A percentile compares a stretch with the other conserved stretches of the same genome.
These are phyloP conservation scores for Rhododendron ferrugineum DNA, from an alignment of 148 eudicot genomes.

Conservation along the genomic window DNA sequence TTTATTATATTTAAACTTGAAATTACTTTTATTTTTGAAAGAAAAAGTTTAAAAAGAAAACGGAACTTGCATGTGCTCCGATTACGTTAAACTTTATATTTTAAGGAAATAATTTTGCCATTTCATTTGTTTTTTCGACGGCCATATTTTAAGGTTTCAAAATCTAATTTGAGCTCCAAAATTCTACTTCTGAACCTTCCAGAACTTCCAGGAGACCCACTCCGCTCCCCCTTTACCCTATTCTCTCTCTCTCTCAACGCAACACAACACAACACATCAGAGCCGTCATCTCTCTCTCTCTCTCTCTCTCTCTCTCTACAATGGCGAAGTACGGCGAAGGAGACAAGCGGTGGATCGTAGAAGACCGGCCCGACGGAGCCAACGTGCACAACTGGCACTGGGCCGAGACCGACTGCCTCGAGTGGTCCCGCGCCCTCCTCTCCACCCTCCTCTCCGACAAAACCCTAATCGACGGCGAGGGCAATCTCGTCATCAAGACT, in stretches of 20 bases:
- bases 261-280: not conserved
- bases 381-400: conserved; percentile 99
- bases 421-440: conserved; percentile 58
- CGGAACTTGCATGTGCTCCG: no score
- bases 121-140: no score
- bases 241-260: not conserved
- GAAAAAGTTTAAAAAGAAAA: no score
- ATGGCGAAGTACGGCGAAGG: conserved; percentile 97
- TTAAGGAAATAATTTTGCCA: no score
- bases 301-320: conserved; percentile 6
- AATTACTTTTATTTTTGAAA: no score
- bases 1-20: no score
- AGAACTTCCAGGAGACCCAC: not conserved
- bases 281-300: not conserved
- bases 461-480: conserved; percentile 55
- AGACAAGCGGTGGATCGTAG: conserved; percentile 87
- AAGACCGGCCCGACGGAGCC: conserved; percentile 81
- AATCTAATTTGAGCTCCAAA: no score
- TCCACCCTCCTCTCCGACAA: conserved; percentile 37
- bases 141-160: no score
- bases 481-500: conserved; percentile 34
- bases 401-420: conserved; percentile 87
- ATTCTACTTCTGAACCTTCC: no score
- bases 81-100: no score
- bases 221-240: not conserved